Evolutionary conservation across 2,329 filamentous ascomycete species (phyloP).

Genomic region (Claviceps digitariae): DNA sequence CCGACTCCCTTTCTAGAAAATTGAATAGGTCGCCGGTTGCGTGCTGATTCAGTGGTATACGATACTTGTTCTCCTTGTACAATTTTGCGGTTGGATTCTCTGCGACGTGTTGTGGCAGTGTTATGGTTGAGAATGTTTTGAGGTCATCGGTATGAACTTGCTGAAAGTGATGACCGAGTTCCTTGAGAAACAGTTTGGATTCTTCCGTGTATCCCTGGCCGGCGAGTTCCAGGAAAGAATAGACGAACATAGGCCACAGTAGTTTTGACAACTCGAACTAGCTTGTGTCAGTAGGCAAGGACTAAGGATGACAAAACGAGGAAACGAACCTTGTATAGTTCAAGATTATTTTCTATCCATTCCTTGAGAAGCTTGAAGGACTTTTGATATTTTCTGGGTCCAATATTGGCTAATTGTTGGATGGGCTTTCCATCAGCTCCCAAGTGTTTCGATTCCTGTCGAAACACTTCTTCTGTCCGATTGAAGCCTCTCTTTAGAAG

Average conservation of each 20-base stretch:
- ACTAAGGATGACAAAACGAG: background rate
- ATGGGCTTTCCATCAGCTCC: constrained; percentile 71
- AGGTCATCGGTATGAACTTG: constrained; percentile 70
- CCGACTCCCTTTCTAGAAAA: constrained; percentile 76
- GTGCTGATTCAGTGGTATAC: constrained; percentile 76
- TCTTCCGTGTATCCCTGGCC: constrained; percentile 58
- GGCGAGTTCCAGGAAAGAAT: constrained; percentile 76
- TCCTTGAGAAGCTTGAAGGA: constrained; percentile 60
- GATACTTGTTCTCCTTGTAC: constrained; percentile 78
- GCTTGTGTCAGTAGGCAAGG: background rate
- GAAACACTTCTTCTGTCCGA: constrained; percentile 80
- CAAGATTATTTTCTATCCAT: constrained; percentile 86
- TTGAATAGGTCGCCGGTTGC: constrained; percentile 73
- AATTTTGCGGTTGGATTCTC: constrained; percentile 67
- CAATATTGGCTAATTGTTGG: constrained; percentile 51
- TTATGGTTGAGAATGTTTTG: constrained; percentile 58
- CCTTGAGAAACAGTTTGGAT: constrained; percentile 57
- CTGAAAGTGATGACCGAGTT: constrained; percentile 57
- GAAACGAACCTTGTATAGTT: constrained; percentile 69
- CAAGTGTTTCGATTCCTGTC: constrained; percentile 76
- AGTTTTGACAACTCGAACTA: constrained; percentile 78
- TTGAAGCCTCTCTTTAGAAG: constrained; percentile 91
- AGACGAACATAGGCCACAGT: constrained; percentile 88
- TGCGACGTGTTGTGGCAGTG: constrained; percentile 61
- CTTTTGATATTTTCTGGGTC: constrained; percentile 63